These are phyloP conservation scores for Pichia manshurica DNA, from an alignment of 805 yeast species.

Conservation along the genomic window DNA sequence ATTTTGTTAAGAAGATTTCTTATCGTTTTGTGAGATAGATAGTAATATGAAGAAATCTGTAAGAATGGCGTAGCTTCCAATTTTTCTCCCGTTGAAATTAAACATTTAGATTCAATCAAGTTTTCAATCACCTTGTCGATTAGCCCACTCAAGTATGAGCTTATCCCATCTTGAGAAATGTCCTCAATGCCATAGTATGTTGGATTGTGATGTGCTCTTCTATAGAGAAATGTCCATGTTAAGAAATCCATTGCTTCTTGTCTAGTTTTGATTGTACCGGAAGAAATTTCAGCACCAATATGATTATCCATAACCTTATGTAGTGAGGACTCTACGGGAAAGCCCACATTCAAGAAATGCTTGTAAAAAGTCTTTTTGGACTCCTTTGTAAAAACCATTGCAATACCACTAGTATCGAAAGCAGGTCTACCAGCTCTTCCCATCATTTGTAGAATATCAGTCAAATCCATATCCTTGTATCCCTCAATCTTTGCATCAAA, in stretches of 20 bases:
- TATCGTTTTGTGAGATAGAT: conserved; percentile 85
- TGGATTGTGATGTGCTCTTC: conserved; percentile 73
- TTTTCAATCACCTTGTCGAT: conserved; percentile 65
- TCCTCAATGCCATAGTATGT: conserved; percentile 73
- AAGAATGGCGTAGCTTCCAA: conserved; percentile 71
- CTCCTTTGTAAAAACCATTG: conserved; percentile 71
- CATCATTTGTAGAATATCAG: conserved; percentile 80
- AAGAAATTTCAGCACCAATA: conserved; percentile 72
- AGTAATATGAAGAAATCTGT: conserved; percentile 84
- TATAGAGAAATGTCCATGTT: conserved; percentile 69
- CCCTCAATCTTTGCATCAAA: conserved; percentile 60
- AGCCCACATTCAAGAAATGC: conserved; percentile 71
- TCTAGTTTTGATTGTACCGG: conserved; percentile 57
- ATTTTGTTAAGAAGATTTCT: conserved; percentile 58
- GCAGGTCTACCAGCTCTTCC: conserved; percentile 84
- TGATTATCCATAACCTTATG: conserved; percentile 76
- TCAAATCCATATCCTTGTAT: conserved; percentile 74
- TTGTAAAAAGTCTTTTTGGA: conserved; percentile 70
- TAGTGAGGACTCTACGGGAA: conserved; percentile 76
- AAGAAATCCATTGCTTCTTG: conserved; percentile 72
- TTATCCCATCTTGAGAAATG: conserved; percentile 47
- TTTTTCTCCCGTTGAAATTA: conserved; percentile 44
- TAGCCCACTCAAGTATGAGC: conserved; percentile 52
- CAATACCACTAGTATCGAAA: conserved; percentile 71
- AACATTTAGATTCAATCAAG: conserved; percentile 68